Percentiles rank a stretch among this genome's conserved stretches.
phyloP scores from a whole-genome alignment of 176 grass and related monocot genomes.

The Zizania latifolia region DNA sequence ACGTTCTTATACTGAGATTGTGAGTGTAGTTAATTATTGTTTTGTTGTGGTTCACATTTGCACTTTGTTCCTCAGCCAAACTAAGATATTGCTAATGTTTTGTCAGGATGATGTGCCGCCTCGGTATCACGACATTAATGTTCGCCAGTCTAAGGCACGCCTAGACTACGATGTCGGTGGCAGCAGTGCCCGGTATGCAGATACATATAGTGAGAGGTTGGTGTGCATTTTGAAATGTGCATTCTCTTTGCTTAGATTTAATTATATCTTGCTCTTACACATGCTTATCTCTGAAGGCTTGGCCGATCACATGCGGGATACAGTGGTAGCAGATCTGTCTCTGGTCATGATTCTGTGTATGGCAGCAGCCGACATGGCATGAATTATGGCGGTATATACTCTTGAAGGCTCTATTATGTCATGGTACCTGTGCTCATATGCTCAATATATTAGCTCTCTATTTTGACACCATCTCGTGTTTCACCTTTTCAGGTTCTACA shows the following conservation, averaged over 20 bases:
- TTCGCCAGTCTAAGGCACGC: conserved; percentile 55
- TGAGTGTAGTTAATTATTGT: conserved; percentile 20
- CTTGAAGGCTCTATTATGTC: conserved; percentile 17
- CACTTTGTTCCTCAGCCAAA: neutral
- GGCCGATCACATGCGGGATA: conserved; percentile 63
- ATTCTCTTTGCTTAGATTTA: neutral
- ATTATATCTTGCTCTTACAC: neutral
- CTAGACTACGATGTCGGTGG: conserved; percentile 59
- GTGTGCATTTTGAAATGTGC: conserved; percentile 27
- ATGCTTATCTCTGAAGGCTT: conserved; percentile 41
- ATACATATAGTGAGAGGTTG: conserved; percentile 68
- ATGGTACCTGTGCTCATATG: neutral
- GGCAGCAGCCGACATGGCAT: conserved; percentile 55
- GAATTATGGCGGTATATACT: conserved; percentile 71
- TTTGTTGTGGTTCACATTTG: neutral
- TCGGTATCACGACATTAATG: conserved; percentile 60
- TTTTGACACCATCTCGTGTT: conserved; percentile 4
- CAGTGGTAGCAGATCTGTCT: conserved; percentile 44
- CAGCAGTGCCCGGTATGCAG: conserved; percentile 58
- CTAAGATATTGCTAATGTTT: conserved; percentile 20
- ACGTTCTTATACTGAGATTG: conserved; percentile 66
- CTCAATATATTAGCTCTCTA: neutral
- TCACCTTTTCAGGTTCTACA: conserved; percentile 45
- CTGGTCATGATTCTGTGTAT: conserved; percentile 65
- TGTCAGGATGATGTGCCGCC: conserved; percentile 58